These are phyloP conservation scores for Cicer pinnatifidum DNA, from an alignment of 306 rosid species.

Conservation along the genomic window DNA sequence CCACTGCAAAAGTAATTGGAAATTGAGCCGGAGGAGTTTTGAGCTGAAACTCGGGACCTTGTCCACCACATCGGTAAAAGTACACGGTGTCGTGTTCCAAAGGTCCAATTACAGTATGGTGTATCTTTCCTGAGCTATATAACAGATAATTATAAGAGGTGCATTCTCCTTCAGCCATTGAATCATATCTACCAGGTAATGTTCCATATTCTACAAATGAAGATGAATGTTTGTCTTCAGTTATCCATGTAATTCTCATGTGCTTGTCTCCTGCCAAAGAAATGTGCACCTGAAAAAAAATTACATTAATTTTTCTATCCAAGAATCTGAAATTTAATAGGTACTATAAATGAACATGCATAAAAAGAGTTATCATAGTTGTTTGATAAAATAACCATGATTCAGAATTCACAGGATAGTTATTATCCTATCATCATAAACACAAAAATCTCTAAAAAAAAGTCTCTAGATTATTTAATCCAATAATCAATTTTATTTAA, in stretches of 20 bases:
- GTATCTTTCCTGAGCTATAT: conserved; percentile 86
- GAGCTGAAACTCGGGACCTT: conserved; percentile 72
- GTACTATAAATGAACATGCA: conserved; percentile 21
- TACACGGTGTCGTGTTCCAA: conserved; percentile 68
- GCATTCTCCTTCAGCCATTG: conserved; percentile 68
- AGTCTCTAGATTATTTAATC: too few species aligned
- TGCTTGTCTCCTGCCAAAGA: conserved; percentile 84
- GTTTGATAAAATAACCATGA: neutral
- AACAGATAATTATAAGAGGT: conserved; percentile 74
- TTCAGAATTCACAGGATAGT: neutral
- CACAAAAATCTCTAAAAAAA: neutral
- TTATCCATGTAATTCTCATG: conserved; percentile 83
- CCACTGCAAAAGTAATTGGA: conserved; percentile 84
- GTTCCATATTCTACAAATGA: conserved; percentile 85
- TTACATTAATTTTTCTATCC: conserved; percentile 13
- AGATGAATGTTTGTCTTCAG: conserved; percentile 62
- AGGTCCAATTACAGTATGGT: conserved; percentile 93
- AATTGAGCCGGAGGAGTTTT: conserved; percentile 86
- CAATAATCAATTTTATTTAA: too few species aligned
- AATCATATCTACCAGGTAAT: conserved; percentile 63
- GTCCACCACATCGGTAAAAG: conserved; percentile 81
- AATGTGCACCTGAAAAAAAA: conserved; percentile 73
- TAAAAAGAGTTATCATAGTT: neutral
- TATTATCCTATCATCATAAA: neutral
- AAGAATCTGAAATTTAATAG: conserved; percentile 29